These are phyloP conservation scores for Galerina marginata DNA, from an alignment of 768 basidiomycete species.

Conservation along the genomic window DNA sequence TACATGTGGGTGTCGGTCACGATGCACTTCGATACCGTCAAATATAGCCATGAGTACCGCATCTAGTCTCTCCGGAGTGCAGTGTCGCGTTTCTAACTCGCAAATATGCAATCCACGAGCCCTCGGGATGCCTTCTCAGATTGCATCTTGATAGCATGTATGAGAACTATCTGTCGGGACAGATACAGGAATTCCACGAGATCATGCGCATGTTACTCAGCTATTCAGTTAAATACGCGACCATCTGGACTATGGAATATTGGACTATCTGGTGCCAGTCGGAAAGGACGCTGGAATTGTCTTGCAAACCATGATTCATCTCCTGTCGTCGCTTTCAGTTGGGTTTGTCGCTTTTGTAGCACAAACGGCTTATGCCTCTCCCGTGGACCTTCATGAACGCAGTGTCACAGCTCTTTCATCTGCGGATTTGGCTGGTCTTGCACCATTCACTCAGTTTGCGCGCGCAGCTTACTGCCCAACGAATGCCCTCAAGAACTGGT, in stretches of 20 bases:
- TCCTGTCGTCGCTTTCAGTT: constrained; percentile 6
- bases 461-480: constrained; percentile 39
- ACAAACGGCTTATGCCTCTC: constrained; percentile 17
- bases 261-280: too few relatives aligned
- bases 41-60: not conserved
- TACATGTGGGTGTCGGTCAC: constrained; percentile 4
- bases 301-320: constrained; percentile 5
- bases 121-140: too few relatives aligned
- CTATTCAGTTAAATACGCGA: constrained; percentile 5
- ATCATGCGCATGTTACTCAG: constrained; percentile 11
- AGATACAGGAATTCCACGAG: constrained; percentile 3
- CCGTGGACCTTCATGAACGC: constrained; percentile 24
- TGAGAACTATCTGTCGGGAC: not conserved
- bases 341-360: constrained; percentile 2
- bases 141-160: not conserved
- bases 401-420: constrained; percentile 20
- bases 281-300: not conserved
- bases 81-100: not conserved
- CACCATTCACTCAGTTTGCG: constrained; percentile 39
- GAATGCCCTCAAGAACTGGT: constrained; percentile 32
- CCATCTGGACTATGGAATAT: too few relatives aligned
- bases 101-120: too few relatives aligned
- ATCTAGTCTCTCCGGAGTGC: not conserved
- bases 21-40: not conserved
- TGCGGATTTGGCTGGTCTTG: constrained; percentile 17